Evolutionary conservation across 495 filamentous ascomycete species (phyloP).

Genomic region (Chlorociboria aeruginascens): DNA sequence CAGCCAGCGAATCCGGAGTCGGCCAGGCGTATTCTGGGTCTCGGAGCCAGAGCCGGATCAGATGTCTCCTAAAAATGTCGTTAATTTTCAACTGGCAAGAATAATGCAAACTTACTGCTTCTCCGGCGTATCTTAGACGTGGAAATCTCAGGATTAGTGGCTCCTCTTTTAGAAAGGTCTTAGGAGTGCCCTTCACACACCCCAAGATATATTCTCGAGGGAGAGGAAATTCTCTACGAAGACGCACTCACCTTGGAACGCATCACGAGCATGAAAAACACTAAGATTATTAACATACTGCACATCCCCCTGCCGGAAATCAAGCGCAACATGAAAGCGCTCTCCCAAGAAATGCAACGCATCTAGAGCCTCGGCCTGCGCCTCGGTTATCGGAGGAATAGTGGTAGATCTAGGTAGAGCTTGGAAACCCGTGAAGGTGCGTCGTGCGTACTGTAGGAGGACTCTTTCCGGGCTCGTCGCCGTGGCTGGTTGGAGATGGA

Average conservation of each 20-base stretch:
- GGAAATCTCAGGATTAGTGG: too few relatives aligned
- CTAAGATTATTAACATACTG: constrained; percentile 42
- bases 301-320: constrained; percentile 43
- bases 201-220: too few relatives aligned
- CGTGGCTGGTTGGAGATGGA: constrained; percentile 36
- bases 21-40: constrained; percentile 44
- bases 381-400: constrained; percentile 50
- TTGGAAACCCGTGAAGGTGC: constrained; percentile 44
- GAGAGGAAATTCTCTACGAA: too few relatives aligned
- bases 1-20: constrained; percentile 31
- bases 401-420: constrained; percentile 34
- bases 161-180: too few relatives aligned
- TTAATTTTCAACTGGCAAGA: not conserved
- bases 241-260: too few relatives aligned
- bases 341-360: constrained; percentile 50
- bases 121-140: constrained; percentile 31
- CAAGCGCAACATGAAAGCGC: constrained; percentile 35
- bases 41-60: constrained; percentile 45
- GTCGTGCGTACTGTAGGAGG: constrained; percentile 42
- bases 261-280: constrained; percentile 38
- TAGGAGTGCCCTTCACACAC: too few relatives aligned
- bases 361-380: constrained; percentile 57
- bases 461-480: constrained; percentile 33
- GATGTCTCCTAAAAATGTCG: constrained; percentile 35
- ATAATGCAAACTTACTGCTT: constrained; percentile 28